phyloP scores from a whole-genome alignment of 2,329 filamentous ascomycete genomes.

The Ophiostoma pallidulum region DNA sequence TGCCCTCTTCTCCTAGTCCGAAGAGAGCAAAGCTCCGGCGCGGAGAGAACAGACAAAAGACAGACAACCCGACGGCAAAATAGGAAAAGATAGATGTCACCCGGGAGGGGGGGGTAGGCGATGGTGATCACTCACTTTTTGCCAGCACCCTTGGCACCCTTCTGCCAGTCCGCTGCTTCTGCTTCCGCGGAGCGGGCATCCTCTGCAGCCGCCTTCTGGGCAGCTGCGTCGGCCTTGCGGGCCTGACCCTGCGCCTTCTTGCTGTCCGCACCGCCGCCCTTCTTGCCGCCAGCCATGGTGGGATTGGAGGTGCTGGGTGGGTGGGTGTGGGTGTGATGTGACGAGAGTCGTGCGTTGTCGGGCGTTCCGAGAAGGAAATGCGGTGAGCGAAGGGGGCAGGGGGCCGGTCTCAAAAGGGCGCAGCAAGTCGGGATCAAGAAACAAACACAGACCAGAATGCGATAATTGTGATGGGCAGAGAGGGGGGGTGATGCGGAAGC shows the following conservation, averaged over 20 bases:
- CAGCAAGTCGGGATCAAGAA: no score
- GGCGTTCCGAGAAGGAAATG: conserved; percentile 1
- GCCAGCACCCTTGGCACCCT: conserved; percentile 71
- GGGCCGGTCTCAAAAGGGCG: neutral
- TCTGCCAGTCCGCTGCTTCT: conserved; percentile 71
- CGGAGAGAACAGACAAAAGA: no score
- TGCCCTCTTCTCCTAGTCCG: no score
- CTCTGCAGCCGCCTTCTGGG: conserved; percentile 64
- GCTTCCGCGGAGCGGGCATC: conserved; percentile 54
- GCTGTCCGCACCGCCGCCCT: conserved; percentile 65
- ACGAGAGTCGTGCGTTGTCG: neutral
- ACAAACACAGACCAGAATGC: neutral
- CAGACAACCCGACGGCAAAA: no score
- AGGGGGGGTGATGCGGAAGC: no score
- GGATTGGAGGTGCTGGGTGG: neutral
- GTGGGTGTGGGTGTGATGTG: neutral
- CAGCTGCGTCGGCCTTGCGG: conserved; percentile 81
- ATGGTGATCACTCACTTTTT: conserved; percentile 62
- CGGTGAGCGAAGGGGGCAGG: neutral
- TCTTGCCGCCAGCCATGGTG: conserved; percentile 64
- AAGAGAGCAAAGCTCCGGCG: no score
- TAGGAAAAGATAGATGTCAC: no score
- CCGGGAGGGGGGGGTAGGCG: neutral
- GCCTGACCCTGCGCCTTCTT: conserved; percentile 90
- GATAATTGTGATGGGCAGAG: neutral